A percentile compares a stretch with the other conserved stretches of the same genome.
Evolutionary conservation across 2,329 filamentous ascomycete genomes (phyloP).

Genomic region (Curvularia eragrostidis): DNA sequence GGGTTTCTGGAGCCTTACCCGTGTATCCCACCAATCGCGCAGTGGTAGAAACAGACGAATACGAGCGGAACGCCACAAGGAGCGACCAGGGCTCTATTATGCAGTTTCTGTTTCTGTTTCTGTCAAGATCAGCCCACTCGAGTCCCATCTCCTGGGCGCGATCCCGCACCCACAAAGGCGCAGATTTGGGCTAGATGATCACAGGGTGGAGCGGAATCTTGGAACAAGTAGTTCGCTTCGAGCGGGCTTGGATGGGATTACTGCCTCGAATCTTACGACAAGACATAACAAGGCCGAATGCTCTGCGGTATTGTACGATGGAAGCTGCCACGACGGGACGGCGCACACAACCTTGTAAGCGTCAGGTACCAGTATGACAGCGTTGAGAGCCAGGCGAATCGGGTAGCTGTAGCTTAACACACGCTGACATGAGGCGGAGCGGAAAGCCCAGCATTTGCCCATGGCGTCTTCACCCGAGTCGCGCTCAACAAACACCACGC

Average conservation of each 20-base stretch:
- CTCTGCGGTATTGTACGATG: background rate
- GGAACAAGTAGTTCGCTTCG: background rate
- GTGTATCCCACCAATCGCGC: constrained; percentile 3
- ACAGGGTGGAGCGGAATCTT: constrained; percentile 12
- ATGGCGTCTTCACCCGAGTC: constrained; percentile 5
- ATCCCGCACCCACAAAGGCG: constrained; percentile 8
- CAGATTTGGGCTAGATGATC: background rate
- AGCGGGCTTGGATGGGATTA: background rate
- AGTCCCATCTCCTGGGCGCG: constrained; percentile 3
- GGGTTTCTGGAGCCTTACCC: constrained; percentile 1
- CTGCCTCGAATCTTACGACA: background rate
- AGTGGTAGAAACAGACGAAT: constrained; percentile 33
- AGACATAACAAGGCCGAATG: constrained; percentile 1
- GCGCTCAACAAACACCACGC: background rate
- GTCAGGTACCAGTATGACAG: background rate
- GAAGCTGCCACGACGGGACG: background rate
- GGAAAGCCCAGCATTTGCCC: constrained; percentile 5
- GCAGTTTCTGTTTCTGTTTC: constrained; percentile 24
- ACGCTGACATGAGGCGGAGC: constrained; percentile 8
- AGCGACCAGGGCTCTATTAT: constrained; percentile 7
- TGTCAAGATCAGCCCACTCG: constrained; percentile 29
- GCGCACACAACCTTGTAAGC: background rate
- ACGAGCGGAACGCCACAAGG: constrained; percentile 33
- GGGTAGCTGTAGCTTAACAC: constrained; percentile 1
- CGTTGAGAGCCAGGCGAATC: constrained; percentile 2